Evolutionary conservation across 495 filamentous ascomycete genomes (phyloP).

Genomic region (Astrothelium subdiscretum): DNA sequence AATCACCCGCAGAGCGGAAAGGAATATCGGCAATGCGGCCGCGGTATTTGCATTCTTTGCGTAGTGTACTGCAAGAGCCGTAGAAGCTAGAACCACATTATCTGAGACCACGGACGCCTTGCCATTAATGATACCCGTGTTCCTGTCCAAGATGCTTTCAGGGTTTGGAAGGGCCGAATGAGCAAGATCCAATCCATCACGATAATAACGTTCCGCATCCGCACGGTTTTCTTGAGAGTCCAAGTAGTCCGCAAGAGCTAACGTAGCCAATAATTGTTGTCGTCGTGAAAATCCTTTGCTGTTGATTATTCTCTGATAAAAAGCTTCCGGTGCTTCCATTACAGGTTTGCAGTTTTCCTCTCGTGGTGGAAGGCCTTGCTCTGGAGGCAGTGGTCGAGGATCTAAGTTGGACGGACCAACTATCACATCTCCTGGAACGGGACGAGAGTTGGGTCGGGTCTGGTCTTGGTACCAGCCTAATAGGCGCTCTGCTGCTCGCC

Average conservation of each 20-base stretch:
- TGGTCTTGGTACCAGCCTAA: constrained; percentile 65
- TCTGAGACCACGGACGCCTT: constrained; percentile 42
- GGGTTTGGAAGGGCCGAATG: constrained; percentile 31
- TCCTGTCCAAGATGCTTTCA: constrained; percentile 44
- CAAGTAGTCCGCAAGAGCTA: constrained; percentile 74
- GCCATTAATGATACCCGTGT: constrained; percentile 47
- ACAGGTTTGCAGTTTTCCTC: constrained; percentile 62
- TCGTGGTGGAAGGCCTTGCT: constrained; percentile 42
- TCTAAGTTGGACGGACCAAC: constrained; percentile 73
- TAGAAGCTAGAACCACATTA: constrained; percentile 64
- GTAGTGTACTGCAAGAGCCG: constrained; percentile 63
- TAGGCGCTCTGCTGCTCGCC: constrained; percentile 63
- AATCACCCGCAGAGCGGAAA: constrained; percentile 64
- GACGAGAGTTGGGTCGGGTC: constrained; percentile 34
- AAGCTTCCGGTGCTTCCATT: constrained; percentile 52
- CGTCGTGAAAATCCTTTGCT: constrained; percentile 60
- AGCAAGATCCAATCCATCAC: constrained; percentile 61
- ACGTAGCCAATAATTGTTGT: constrained; percentile 65
- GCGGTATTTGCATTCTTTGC: constrained; percentile 52
- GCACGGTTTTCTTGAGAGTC: constrained; percentile 56
- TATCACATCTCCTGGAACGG: constrained; percentile 54
- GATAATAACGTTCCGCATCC: constrained; percentile 56
- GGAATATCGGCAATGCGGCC: constrained; percentile 68
- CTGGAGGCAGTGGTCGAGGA: constrained; percentile 57
- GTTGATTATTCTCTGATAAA: constrained; percentile 68